These are phyloP conservation scores for Penicillium sp. DNA, from an alignment of 2,329 filamentous ascomycete genomes.

Conservation along the genomic window DNA sequence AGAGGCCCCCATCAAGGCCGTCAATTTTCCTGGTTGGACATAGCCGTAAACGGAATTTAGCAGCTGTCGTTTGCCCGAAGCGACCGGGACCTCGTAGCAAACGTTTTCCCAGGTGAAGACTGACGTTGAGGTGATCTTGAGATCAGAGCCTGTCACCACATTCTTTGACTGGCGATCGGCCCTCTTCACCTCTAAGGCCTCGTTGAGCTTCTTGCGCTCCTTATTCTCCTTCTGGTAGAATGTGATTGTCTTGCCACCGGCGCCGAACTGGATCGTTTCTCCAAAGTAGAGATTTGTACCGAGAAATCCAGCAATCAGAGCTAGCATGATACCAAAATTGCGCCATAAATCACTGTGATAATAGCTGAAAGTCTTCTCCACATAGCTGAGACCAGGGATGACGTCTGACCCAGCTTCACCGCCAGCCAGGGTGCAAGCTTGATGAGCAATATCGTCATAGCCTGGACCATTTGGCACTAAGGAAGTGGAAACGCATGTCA, in stretches of 20 bases:
- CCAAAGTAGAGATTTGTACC: slow-evolving; percentile 40
- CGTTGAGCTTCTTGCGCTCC: slow-evolving; percentile 38
- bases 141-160: slow-evolving; percentile 40
- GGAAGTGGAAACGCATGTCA: slow-evolving; percentile 66
- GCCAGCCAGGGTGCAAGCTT: slow-evolving; percentile 78
- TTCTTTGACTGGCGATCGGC: slow-evolving; percentile 35
- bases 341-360: slow-evolving; percentile 68
- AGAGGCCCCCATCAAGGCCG: slow-evolving; percentile 53
- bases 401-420: slow-evolving; percentile 62
- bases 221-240: slow-evolving; percentile 42
- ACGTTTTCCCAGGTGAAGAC: slow-evolving; percentile 55
- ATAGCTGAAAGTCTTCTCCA: slow-evolving; percentile 68
- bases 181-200: slow-evolving; percentile 41
- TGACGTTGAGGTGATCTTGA: slow-evolving; percentile 55
- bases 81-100: slow-evolving; percentile 50
- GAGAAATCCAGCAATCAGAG: slow-evolving; percentile 36
- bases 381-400: slow-evolving; percentile 67
- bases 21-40: slow-evolving; percentile 50
- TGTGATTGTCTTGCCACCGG: slow-evolving; percentile 43
- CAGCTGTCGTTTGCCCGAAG: slow-evolving; percentile 45
- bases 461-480: slow-evolving; percentile 69
- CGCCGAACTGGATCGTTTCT: slow-evolving; percentile 39
- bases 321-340: slow-evolving; percentile 43
- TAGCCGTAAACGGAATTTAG: slow-evolving; percentile 50
- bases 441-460: slow-evolving; percentile 69